A percentile compares a stretch with the other conserved stretches of the same genome.
phyloP scores from a whole-genome alignment of 176 grass and related monocot species.

The Poa annua region DNA sequence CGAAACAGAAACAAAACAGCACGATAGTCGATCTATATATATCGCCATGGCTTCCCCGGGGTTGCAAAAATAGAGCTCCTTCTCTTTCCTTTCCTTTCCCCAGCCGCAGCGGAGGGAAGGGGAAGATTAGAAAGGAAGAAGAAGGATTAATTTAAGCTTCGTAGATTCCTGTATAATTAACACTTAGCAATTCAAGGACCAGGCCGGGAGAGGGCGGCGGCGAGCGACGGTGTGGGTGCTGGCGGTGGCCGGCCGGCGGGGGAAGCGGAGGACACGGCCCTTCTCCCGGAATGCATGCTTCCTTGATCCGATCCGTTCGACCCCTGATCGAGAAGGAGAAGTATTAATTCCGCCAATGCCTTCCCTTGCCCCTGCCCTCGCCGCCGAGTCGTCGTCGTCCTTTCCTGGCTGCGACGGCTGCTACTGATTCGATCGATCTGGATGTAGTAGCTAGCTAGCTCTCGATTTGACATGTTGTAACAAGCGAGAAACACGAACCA shows the following conservation, averaged over 20 bases:
- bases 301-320: slow-evolving; percentile 15
- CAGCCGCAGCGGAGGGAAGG: slow-evolving; percentile 49
- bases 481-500: slow-evolving; percentile 3
- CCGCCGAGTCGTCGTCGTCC: slow-evolving; percentile 11
- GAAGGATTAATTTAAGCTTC: slow-evolving; percentile 6
- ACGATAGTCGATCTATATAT: slow-evolving; percentile 44
- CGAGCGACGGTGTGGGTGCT: slow-evolving; percentile 19
- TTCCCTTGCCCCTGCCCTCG: slow-evolving; percentile 30
- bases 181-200: slow-evolving; percentile 7
- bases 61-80: slow-evolving; percentile 53
- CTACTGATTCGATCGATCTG: slow-evolving; percentile 31
- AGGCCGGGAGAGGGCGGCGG: slow-evolving; percentile 15
- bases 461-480: slow-evolving; percentile 42
- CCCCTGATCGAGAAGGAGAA: neutral
- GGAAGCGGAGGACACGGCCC: neutral
- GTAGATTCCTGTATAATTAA: slow-evolving; percentile 11
- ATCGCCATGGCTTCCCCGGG: neutral
- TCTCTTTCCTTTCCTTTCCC: slow-evolving; percentile 62
- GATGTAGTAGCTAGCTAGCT: slow-evolving; percentile 47
- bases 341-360: slow-evolving; percentile 44
- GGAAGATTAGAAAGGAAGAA: slow-evolving; percentile 40
- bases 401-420: slow-evolving; percentile 4
- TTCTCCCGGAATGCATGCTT: slow-evolving; percentile 6
- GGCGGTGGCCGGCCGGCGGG: slow-evolving; percentile 23
- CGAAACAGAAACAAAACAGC: slow-evolving; percentile 1